phyloP scores from a whole-genome alignment of 352 stramenopile species.

The Phytophthora syringae region DNA sequence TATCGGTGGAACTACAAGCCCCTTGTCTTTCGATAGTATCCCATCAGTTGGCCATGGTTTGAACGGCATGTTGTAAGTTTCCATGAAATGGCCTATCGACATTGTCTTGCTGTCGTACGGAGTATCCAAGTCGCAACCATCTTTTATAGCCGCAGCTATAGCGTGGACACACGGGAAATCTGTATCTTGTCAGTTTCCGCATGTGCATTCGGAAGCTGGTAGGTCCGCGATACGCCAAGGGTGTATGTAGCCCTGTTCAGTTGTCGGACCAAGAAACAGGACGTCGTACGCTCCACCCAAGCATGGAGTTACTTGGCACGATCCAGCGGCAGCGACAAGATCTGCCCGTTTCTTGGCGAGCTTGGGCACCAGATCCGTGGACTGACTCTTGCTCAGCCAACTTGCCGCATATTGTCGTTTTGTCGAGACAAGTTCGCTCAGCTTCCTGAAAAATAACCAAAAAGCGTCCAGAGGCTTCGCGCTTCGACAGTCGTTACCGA shows the following conservation, averaged over 20 bases:
- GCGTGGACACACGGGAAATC: constrained; percentile 17
- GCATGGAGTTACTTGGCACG: not conserved
- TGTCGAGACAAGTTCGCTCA: constrained; percentile 6
- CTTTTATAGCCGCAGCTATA: constrained; percentile 5
- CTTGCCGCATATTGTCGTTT: not conserved
- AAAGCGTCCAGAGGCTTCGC: constrained; percentile 26
- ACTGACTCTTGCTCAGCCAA: not conserved
- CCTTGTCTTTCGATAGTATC: too few species aligned
- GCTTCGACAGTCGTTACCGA: constrained; percentile 18
- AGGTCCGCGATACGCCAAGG: constrained; percentile 11
- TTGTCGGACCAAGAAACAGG: not conserved
- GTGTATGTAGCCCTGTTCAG: not conserved
- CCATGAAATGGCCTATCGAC: constrained; percentile 1
- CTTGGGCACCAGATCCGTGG: not conserved
- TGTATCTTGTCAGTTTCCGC: too few species aligned
- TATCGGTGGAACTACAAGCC: too few species aligned
- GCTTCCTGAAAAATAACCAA: constrained; percentile 8
- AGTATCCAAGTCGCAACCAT: not conserved
- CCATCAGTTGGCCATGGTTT: too few species aligned
- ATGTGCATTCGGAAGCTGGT: too few species aligned
- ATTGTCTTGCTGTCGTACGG: constrained; percentile 10
- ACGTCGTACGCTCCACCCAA: constrained; percentile 7
- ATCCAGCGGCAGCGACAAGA: not conserved
- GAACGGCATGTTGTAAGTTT: too few species aligned
- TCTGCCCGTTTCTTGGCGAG: not conserved